Evolutionary conservation across 2,329 filamentous ascomycete genomes (phyloP).

Genomic region (Phialocephala subalpina): DNA sequence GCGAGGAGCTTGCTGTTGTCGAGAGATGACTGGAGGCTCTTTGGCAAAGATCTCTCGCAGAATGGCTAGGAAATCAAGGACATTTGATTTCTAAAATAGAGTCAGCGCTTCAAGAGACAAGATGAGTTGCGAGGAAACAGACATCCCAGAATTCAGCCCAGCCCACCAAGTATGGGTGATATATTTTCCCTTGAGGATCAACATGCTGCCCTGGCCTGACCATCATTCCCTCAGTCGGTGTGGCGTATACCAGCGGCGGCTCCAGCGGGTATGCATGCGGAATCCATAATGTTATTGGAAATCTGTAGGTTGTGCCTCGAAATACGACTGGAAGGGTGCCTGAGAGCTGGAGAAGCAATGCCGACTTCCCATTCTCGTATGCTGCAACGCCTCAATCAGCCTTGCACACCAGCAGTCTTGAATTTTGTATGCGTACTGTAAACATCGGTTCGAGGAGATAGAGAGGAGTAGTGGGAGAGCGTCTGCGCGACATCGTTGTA

Average conservation of each 20-base stretch:
- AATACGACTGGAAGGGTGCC: constrained; percentile 94
- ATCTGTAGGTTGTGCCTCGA: constrained; percentile 87
- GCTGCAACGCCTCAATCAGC: constrained; percentile 59
- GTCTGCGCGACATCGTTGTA: constrained; percentile 91
- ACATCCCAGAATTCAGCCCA: constrained; percentile 94
- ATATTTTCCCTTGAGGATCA: constrained; percentile 89
- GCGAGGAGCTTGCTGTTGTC: constrained; percentile 60
- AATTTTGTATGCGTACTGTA: constrained; percentile 71
- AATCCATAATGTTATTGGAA: constrained; percentile 92
- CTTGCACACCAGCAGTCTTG: constrained; percentile 25
- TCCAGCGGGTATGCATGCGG: constrained; percentile 90
- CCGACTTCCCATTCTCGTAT: constrained; percentile 86
- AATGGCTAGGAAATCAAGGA: constrained; percentile 83
- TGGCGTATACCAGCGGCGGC: constrained; percentile 87
- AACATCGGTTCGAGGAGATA: constrained; percentile 89
- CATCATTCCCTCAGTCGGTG: constrained; percentile 86
- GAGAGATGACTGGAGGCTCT: constrained; percentile 89
- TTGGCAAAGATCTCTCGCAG: constrained; percentile 90
- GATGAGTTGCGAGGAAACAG: constrained; percentile 49
- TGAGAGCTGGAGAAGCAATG: constrained; percentile 83
- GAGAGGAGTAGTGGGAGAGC: constrained; percentile 79
- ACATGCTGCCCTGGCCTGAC: constrained; percentile 95
- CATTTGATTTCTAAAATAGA: constrained; percentile 73
- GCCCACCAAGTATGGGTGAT: constrained; percentile 92
- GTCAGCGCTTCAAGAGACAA: constrained; percentile 13